Evolutionary conservation across 2,329 filamentous ascomycete species (phyloP), one percentile per base, ranked within the genome.

Genomic region (Hypoxylon sp.): DNA sequence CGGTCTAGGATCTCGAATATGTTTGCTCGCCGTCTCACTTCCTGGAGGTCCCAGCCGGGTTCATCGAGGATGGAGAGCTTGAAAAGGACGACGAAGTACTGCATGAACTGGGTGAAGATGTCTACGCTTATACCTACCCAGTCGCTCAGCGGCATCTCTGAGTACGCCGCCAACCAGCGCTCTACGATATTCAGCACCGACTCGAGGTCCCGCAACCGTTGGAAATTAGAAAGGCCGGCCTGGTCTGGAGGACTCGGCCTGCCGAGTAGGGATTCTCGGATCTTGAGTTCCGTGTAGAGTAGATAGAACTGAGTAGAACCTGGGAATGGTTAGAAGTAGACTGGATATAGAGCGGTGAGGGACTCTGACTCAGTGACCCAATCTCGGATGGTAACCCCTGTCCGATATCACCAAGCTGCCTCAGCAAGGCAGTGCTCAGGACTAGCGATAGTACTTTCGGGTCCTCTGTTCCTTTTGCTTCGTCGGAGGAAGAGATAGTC

Each of bases 41-140:
- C 72, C 2, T 68, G 67, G 1, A 62, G 30, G 43, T 75, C 73
- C 74, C 72, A 76, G 7, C 69, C 70, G 6, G 69, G 61, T 43
- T 74, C 74, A 10, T 70, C 46, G 36, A 74, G 64, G 2, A 61
- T 73, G 28, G 58, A 51, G 23, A 76, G 72, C 55, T 70, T 72
- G 50, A 76, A 75, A 9, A 74, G 65, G 9, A 74, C 66, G 9
- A 74, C 71, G 7, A 75, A 32, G 60, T 67, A 71, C 56, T 74
- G 73, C 46, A 65, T 69, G 45, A 75, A 71, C 46, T 75, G 75
- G 0, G 72, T 50, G 63, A 75, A 74, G 6, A 57, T 34, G 38
- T 75, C 73, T 30, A 70, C 63, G n/a, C 51, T 67, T 30, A 73
- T 46, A 14, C 73, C 74, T 9, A 69, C n/a, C 68, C 70, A 73